Conservation (phyloP, 23 red algal genomes). For the Porphyridium purpureum region DNA sequence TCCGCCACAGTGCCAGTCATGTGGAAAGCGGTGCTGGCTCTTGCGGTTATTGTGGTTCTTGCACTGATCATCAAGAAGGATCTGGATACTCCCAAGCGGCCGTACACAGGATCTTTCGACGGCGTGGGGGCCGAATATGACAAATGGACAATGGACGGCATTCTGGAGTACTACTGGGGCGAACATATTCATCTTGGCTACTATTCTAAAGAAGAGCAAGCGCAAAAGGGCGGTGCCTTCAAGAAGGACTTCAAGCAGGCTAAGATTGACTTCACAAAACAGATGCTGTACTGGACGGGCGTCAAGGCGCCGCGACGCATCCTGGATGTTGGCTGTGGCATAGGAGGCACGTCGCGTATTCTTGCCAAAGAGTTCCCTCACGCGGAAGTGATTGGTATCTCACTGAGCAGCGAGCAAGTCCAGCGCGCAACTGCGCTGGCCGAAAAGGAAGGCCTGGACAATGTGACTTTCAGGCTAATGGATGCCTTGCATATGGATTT, state of each 20-base stretch:
- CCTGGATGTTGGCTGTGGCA: constrained; percentile 92
- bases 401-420: constrained; percentile 65
- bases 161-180: constrained; percentile 80
- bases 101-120: background rate
- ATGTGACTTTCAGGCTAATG: constrained; percentile 26
- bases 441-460: constrained; percentile 15
- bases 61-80: background rate
- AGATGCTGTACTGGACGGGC: constrained; percentile 29
- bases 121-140: background rate
- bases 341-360: constrained; percentile 83
- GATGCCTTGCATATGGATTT: constrained; percentile 56
- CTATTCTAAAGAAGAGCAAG: constrained; percentile 24
- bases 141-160: background rate
- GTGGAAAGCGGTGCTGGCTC: no score
- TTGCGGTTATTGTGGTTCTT: no score
- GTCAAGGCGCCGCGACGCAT: constrained; percentile 10
- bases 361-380: constrained; percentile 48
- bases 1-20: no score
- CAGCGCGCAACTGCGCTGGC: constrained; percentile 55
- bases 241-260: constrained; percentile 36
- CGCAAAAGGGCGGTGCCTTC: background rate
- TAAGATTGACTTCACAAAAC: constrained; percentile 65
- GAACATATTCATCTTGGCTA: constrained; percentile 97
- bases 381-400: constrained; percentile 60
- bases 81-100: background rate